Base-by-base conservation (phyloP, 768 basidiomycete genomes). In the Tulasnella sp. region DNA sequence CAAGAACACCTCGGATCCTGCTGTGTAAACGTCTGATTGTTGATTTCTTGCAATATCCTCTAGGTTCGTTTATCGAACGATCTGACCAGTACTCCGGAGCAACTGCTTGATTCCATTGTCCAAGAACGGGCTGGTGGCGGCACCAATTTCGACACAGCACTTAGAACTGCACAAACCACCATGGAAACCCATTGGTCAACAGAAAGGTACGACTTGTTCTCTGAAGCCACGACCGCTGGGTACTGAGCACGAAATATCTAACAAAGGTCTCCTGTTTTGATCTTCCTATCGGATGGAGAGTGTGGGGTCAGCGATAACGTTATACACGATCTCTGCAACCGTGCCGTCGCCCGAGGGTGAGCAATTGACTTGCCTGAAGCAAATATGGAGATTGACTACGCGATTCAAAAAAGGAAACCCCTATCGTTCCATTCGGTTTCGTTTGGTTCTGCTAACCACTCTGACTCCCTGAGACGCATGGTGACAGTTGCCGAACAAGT, bases 271-370 rank as follows among this genome's bases (percentile, higher is more conserved):
- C 89, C 89, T 0, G 85, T 90, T 9, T 82, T 90, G 26, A 86
- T 90, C 74, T 90, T 90, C 82, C 84, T 90, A 9, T 90, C 89
- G 1, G 89, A 89, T 78, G 90, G 90, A 0, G 86, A 88, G 83
- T 87, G 87, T 69, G 4, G 18, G 1, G 83, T 88, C 26, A 70
- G 51, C 0, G 87, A 89, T 67, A 40, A 80, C 6, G 81, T 82
- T 1, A 82, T 88, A 67, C 84, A 85, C 39, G 84, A 85, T 76
- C 73, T 90, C 5, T 86, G 87, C 77, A 85, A 84, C n/a, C 77
- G 86, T 3, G 85, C 89, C 0, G 79, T 87, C 26, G 83, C 84
- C 26, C 86, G 85, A 3, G 89, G 89, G 88, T 88, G 78, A n/a
- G 55, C 23, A 42, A 82, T 5, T 0, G 26, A 37, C 26, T 5